Percentiles rank a stretch among this genome's conserved stretches.
These are phyloP conservation scores for Podila verticillata DNA, from an alignment of 192 early-diverging fungal genomes.

Conservation along the genomic window DNA sequence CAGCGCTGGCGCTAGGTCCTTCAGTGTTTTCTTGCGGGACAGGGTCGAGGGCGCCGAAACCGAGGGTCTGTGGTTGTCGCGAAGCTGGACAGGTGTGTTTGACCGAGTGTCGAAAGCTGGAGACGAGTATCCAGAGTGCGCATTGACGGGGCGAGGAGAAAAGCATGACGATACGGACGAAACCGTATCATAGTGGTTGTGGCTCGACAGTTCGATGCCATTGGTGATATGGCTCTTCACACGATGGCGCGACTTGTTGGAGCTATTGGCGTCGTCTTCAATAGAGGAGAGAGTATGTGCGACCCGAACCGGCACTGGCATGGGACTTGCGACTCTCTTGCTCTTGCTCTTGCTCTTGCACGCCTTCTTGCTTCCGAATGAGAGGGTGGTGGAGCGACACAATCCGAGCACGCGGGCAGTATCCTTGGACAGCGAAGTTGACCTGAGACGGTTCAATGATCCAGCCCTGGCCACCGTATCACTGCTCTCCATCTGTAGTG, in stretches of 20 bases:
- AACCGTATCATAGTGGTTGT: not conserved
- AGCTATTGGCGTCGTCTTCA: not conserved
- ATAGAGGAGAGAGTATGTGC: not conserved
- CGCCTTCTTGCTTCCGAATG: slow-evolving; percentile 4
- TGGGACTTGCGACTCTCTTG: not conserved
- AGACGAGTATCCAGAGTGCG: not conserved
- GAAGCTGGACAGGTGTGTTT: not conserved
- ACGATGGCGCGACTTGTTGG: not conserved
- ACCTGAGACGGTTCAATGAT: slow-evolving; percentile 29
- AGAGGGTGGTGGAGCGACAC: slow-evolving; percentile 30
- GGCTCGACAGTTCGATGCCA: not conserved
- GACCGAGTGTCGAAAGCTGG: not conserved
- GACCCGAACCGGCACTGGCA: too few relatives aligned
- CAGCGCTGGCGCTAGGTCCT: slow-evolving; percentile 21
- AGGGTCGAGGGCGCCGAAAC: not conserved
- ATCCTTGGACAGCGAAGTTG: slow-evolving; percentile 20
- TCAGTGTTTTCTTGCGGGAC: slow-evolving; percentile 17
- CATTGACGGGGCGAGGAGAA: not conserved
- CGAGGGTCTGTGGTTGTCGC: not conserved
- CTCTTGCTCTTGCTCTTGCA: not conserved
- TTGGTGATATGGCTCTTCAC: not conserved
- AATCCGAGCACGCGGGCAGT: slow-evolving; percentile 30
- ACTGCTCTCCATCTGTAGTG: not conserved
- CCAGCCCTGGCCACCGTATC: slow-evolving; percentile 17
- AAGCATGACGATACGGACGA: not conserved